Evolutionary conservation across 179 eudicot species (phyloP).

Genomic region (Vitellaria paradoxa): DNA sequence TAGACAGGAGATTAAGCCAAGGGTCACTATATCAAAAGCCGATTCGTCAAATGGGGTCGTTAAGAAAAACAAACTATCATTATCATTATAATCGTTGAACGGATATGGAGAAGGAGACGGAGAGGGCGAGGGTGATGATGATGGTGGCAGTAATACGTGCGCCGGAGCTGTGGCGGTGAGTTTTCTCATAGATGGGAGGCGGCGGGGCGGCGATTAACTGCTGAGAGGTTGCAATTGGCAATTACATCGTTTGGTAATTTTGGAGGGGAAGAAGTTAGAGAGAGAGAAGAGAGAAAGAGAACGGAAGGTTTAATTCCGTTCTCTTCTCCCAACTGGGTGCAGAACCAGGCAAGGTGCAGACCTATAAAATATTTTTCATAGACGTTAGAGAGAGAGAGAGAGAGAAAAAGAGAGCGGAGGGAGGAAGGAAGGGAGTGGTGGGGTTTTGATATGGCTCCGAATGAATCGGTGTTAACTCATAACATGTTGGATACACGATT

Average conservation of each 20-base stretch:
- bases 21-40: conserved; percentile 40
- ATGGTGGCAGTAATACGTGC: not conserved
- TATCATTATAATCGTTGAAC: not conserved
- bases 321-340: conserved; percentile 29
- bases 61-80: conserved; percentile 11
- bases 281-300: conserved; percentile 11
- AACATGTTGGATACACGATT: not conserved
- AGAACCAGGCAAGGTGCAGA: conserved; percentile 16
- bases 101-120: conserved; percentile 17
- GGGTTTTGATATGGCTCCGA: conserved; percentile 11
- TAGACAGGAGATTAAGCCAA: conserved; percentile 35
- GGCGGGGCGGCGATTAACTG: conserved; percentile 11
- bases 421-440: not conserved
- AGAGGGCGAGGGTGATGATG: not conserved
- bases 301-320: conserved; percentile 20
- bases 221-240: not conserved
- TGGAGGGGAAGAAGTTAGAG: conserved; percentile 5
- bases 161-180: not conserved
- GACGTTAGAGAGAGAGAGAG: conserved; percentile 8
- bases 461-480: conserved; percentile 10
- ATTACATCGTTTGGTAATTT: conserved; percentile 23
- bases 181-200: conserved; percentile 16
- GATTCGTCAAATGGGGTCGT: conserved; percentile 25
- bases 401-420: not conserved
- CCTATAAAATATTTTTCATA: conserved; percentile 5